Evolutionary conservation across 106 monocot species (phyloP), one percentile per base, ranked within the genome.

Genomic region (Allium fistulosum): DNA sequence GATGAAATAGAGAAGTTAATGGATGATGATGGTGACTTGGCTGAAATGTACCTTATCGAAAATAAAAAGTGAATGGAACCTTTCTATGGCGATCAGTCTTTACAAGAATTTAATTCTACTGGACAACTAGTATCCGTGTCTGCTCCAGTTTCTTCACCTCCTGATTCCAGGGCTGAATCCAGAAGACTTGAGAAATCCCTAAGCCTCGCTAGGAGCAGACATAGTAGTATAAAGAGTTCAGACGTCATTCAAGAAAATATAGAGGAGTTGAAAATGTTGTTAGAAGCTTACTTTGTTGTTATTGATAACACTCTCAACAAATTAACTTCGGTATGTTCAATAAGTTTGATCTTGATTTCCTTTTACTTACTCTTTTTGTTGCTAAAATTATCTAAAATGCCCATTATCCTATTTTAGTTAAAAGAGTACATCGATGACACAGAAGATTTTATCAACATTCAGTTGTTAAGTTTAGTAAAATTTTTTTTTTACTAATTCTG

Each of bases 11-110:
- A 88, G 60, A 83, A 88, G 52, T 65, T 88, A 69, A 88, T 88
- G 87, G 87, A 88, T 63, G 87, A 88, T 76, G 22, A 88, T 70
- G 83, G 81, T 11, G 87, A 88, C 67, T 83, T 88, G 87, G 87
- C 84, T 27, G 87, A 84, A 83, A 63, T 81, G 90, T 62, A 86
- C 89, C 65, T 73, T 89, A 57, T 66, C 87, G 78, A 89, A 86
- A 17, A 63, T 81, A 17, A 81, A 86, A 63, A 89, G 85, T 51
- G 52, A 53, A 53, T n/a, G 22, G 22, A 22, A 22, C 22, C 52
- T 10, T 53, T 53, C 13, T 53, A 53, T 53, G 0, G 52, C 52
- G 1, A 53, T 9, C 52, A 53, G 13, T 9, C 52, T 53, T 53
- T 22, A 22, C 22, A 22, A 22, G 22, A 22, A 22, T 22, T 22